These are phyloP conservation scores for Trametes sanguinea DNA, from an alignment of 768 basidiomycete species.

Conservation along the genomic window DNA sequence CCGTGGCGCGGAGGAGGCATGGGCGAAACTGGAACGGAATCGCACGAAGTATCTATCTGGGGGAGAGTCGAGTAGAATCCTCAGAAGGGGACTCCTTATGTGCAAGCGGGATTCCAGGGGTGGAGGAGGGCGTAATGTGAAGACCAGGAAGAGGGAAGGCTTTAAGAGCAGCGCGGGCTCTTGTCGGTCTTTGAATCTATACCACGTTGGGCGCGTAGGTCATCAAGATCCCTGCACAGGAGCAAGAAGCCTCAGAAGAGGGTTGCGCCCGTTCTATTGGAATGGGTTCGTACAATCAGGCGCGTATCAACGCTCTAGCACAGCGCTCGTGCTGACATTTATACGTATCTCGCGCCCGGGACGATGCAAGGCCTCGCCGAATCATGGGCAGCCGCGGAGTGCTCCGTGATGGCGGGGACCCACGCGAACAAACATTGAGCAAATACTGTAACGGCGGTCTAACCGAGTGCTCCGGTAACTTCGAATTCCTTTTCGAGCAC, in stretches of 20 bases:
- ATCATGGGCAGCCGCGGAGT: neutral
- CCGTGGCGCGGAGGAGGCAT: conserved; percentile 14
- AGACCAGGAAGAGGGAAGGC: conserved; percentile 5
- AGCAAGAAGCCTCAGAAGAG: neutral
- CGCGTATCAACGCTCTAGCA: neutral
- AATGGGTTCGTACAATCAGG: neutral
- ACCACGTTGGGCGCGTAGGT: conserved; percentile 6
- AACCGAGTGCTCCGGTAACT: neutral
- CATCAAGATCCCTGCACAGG: conserved; percentile 2
- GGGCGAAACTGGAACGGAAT: neutral
- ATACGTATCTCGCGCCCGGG: neutral
- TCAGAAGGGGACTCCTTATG: neutral
- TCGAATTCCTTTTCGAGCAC: neutral
- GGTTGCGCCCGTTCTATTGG: neutral
- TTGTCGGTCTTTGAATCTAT: conserved; percentile 16
- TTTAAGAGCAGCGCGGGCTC: conserved; percentile 15
- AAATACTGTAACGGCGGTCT: too few species aligned
- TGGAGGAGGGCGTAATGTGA: neutral
- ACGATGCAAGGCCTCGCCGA: neutral
- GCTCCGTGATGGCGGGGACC: conserved; percentile 7
- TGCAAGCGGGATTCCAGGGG: neutral
- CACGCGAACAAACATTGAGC: conserved; percentile 16
- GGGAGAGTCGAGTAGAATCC: neutral
- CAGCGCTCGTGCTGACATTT: conserved; percentile 1
- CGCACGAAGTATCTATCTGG: neutral